phyloP scores from a whole-genome alignment of 108 stramenopile genomes.

The Nannochloropsis salina region DNA sequence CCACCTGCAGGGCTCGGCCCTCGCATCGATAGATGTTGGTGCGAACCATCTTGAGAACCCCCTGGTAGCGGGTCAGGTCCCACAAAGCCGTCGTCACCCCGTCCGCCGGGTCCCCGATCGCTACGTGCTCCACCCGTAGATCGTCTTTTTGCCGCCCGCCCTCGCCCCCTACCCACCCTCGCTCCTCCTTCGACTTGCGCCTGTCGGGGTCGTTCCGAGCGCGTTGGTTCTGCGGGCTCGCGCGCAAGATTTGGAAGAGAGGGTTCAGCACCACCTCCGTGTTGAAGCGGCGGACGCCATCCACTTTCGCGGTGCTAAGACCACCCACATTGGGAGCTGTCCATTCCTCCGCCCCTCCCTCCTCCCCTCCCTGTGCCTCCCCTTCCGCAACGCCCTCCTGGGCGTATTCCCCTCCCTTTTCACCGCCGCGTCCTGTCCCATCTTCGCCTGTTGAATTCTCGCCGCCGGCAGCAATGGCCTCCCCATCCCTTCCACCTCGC shows the following conservation, averaged over 20 bases:
- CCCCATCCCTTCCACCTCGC: not conserved
- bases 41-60: not conserved
- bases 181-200: constrained; percentile 16
- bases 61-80: not conserved
- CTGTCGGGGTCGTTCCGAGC: not conserved
- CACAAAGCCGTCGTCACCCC: not conserved
- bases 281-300: not conserved
- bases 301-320: not conserved
- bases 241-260: constrained; percentile 4
- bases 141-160: not conserved
- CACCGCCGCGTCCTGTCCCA: not conserved
- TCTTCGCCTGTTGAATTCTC: not conserved
- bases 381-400: not conserved
- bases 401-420: not conserved
- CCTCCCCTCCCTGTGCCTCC: constrained; percentile 18
- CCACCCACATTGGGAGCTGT: constrained; percentile 20
- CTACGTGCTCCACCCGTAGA: not conserved
- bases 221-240: not conserved
- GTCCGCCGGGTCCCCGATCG: not conserved
- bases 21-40: constrained; percentile 44
- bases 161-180: not conserved
- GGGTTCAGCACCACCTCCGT: not conserved
- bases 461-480: not conserved
- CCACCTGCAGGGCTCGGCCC: constrained; percentile 27
- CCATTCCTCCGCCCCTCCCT: constrained; percentile 15